phyloP scores from a whole-genome alignment of 1,139 yeast genomes.

The Zygosaccharomyces pseudobailii region DNA sequence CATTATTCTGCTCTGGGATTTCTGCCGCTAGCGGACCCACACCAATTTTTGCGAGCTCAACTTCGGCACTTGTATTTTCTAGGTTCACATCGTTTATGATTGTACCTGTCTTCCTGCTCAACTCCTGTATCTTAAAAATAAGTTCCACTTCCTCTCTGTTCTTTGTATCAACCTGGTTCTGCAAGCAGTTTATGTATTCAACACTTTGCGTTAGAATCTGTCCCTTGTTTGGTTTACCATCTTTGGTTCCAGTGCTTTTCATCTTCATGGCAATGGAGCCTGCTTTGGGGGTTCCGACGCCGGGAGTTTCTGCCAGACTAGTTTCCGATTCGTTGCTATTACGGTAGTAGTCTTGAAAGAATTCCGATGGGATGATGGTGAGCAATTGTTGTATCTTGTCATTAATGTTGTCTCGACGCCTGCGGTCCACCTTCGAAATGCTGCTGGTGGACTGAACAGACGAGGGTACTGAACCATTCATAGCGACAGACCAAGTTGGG shows the following conservation, averaged over 20 bases:
- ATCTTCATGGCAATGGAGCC: constrained; percentile 37
- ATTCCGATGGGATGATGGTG: constrained; percentile 59
- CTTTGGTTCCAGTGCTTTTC: constrained; percentile 44
- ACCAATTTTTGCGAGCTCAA: constrained; percentile 70
- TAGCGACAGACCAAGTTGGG: not conserved
- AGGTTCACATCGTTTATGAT: constrained; percentile 41
- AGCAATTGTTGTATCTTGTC: constrained; percentile 83
- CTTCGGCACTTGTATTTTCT: constrained; percentile 74
- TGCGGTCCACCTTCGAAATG: constrained; percentile 29
- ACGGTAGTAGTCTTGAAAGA: constrained; percentile 40
- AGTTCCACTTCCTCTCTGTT: constrained; percentile 77
- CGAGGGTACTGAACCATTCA: constrained; percentile 15
- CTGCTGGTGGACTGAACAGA: constrained; percentile 18
- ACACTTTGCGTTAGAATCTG: constrained; percentile 81
- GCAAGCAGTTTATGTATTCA: constrained; percentile 72
- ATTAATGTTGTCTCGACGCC: constrained; percentile 82
- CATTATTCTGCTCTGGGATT: constrained; percentile 12
- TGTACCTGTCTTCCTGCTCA: constrained; percentile 40
- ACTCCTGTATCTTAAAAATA: constrained; percentile 52
- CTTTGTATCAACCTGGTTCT: constrained; percentile 68
- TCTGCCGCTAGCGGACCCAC: constrained; percentile 67
- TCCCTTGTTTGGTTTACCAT: constrained; percentile 91
- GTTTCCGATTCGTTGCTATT: constrained; percentile 51
- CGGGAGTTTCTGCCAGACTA: constrained; percentile 72
- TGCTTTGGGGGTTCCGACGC: constrained; percentile 62